Evolutionary conservation across 768 basidiomycete genomes (phyloP).

Genomic region (Trametes elegans): DNA sequence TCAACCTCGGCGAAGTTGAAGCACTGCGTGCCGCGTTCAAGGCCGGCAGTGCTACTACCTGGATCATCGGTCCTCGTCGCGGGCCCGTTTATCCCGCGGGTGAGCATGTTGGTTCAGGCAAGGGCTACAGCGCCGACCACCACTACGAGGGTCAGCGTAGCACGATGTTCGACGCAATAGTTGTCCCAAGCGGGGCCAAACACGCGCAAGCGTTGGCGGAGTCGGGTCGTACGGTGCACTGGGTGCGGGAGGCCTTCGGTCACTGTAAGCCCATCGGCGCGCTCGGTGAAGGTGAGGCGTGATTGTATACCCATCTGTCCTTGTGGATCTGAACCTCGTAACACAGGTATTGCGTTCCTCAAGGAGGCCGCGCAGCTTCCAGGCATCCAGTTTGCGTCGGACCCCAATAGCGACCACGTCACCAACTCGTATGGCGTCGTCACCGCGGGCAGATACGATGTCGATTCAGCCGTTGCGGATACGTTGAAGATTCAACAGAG

Average conservation of each 20-base stretch:
- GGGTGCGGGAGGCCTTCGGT: conserved; percentile 81
- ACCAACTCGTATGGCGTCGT: conserved; percentile 61
- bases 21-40: conserved; percentile 54
- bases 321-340: neutral
- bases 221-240: conserved; percentile 76
- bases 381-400: conserved; percentile 41
- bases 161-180: conserved; percentile 80
- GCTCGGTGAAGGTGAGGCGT: conserved; percentile 56
- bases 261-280: conserved; percentile 85
- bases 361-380: conserved; percentile 45
- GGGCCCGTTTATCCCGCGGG: conserved; percentile 45
- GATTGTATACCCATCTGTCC: conserved; percentile 9
- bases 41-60: conserved; percentile 54
- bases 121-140: conserved; percentile 56
- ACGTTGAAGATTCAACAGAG: conserved; percentile 42
- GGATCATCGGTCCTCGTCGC: conserved; percentile 66
- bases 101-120: conserved; percentile 24
- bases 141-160: conserved; percentile 77
- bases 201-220: conserved; percentile 56
- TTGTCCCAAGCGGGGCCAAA: conserved; percentile 68
- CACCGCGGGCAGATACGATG: conserved; percentile 52
- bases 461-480: conserved; percentile 40
- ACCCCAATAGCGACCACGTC: conserved; percentile 37
- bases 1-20: conserved; percentile 57
- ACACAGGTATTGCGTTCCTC: conserved; percentile 48